Evolutionary conservation across 2,329 filamentous ascomycete species (phyloP).

Genomic region (Scedosporium dehoogii): DNA sequence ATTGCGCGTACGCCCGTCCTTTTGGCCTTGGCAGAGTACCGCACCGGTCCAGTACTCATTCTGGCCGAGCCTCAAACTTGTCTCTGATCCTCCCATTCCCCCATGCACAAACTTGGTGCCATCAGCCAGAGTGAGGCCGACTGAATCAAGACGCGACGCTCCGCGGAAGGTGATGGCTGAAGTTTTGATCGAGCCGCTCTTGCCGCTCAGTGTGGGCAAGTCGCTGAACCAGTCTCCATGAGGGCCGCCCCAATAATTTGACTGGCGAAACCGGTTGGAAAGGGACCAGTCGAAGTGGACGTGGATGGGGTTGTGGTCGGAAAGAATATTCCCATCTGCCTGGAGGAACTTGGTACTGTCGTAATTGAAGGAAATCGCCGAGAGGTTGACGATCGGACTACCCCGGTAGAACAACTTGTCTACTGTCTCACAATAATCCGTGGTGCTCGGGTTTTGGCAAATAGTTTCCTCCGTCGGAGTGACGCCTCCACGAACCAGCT

Average conservation of each 20-base stretch:
- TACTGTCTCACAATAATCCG: constrained; percentile 50
- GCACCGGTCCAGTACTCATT: constrained; percentile 39
- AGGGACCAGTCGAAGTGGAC: constrained; percentile 40
- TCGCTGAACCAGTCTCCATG: constrained; percentile 48
- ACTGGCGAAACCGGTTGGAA: constrained; percentile 29
- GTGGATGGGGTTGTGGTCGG: constrained; percentile 56
- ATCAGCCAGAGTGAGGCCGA: constrained; percentile 35
- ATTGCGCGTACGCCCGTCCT: constrained; percentile 34
- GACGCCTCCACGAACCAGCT: constrained; percentile 37
- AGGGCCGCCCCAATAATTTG: constrained; percentile 35
- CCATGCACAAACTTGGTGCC: constrained; percentile 42
- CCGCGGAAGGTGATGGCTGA: constrained; percentile 36
- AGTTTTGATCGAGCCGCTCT: constrained; percentile 20
- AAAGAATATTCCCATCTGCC: constrained; percentile 43
- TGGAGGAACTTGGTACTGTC: constrained; percentile 47
- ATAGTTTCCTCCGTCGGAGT: constrained; percentile 33
- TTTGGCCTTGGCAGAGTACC: constrained; percentile 38
- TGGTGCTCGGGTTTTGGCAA: constrained; percentile 48
- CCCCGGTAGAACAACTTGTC: constrained; percentile 57
- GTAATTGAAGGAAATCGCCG: constrained; percentile 43
- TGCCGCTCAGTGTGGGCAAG: constrained; percentile 26
- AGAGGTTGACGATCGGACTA: constrained; percentile 33
- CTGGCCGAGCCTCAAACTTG: constrained; percentile 30
- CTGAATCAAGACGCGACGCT: constrained; percentile 36
- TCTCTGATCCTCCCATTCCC: constrained; percentile 36